These are phyloP conservation scores for Plenodomus tracheiphilus DNA, from an alignment of 2,329 filamentous ascomycete genomes.

Conservation along the genomic window DNA sequence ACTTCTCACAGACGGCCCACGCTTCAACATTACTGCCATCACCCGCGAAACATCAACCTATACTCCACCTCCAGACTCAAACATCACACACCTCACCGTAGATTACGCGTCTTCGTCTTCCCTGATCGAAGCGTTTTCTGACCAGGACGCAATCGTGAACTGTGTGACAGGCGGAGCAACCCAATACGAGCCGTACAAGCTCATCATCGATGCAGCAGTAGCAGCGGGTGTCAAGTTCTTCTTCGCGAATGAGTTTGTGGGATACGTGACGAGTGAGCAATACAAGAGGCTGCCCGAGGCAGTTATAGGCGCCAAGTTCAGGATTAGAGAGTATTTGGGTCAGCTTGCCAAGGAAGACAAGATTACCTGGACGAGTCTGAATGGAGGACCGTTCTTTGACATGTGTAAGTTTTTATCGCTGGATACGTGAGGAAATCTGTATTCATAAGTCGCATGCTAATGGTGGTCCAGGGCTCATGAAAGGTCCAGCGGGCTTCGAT, in stretches of 20 bases:
- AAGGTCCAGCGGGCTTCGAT: conserved; percentile 42
- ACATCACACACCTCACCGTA: conserved; percentile 21
- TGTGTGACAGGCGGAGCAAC: conserved; percentile 51
- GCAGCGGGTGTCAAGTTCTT: conserved; percentile 38
- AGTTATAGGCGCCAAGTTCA: conserved; percentile 30
- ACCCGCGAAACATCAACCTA: conserved; percentile 30
- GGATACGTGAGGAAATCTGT: neutral
- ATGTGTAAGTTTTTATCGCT: conserved; percentile 33
- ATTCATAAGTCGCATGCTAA: neutral
- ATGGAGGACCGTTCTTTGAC: conserved; percentile 43
- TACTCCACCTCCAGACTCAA: conserved; percentile 13
- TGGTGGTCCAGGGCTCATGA: conserved; percentile 36
- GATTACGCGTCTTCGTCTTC: conserved; percentile 33
- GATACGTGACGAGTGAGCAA: conserved; percentile 27
- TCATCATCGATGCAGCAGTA: conserved; percentile 41
- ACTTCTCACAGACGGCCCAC: conserved; percentile 22
- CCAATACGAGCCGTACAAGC: conserved; percentile 50
- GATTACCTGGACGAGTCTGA: conserved; percentile 38
- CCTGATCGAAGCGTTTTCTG: conserved; percentile 49
- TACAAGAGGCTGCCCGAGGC: conserved; percentile 31
- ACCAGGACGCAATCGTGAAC: conserved; percentile 60
- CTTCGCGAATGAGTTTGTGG: conserved; percentile 42
- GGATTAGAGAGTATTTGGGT: conserved; percentile 30
- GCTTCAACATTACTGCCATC: conserved; percentile 35
- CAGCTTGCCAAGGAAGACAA: conserved; percentile 23